Percentiles rank a stretch among this genome's conserved stretches.
These are phyloP conservation scores for Xylaria sp. DNA, from an alignment of 2,329 filamentous ascomycete species.

Conservation along the genomic window DNA sequence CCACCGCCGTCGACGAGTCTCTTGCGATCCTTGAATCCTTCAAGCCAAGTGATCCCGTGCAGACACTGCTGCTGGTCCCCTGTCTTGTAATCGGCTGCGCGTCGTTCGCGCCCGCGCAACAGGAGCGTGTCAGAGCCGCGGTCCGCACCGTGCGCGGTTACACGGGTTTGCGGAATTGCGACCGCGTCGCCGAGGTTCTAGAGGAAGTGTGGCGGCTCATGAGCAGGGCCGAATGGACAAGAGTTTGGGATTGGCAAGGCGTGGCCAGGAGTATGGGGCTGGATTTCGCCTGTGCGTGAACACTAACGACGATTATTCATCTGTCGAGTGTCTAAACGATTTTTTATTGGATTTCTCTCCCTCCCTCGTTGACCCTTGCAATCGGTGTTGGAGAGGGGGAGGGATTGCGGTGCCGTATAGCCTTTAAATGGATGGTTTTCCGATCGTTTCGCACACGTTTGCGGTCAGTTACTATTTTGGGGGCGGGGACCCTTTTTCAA, in stretches of 20 bases:
- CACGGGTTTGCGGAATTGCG: conserved; percentile 68
- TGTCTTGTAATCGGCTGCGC: conserved; percentile 70
- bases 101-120: conserved; percentile 63
- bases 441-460: conserved; percentile 11
- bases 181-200: conserved; percentile 63
- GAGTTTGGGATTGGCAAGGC: conserved; percentile 72
- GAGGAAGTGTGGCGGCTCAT: conserved; percentile 70
- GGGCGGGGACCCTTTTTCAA: neutral
- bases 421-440: conserved; percentile 3
- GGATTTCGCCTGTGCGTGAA: conserved; percentile 63
- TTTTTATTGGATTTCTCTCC: neutral
- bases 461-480: neutral
- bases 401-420: neutral
- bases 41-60: conserved; percentile 65
- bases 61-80: conserved; percentile 69
- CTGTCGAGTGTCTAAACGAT: neutral
- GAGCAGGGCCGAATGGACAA: conserved; percentile 65
- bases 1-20: conserved; percentile 65
- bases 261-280: conserved; percentile 64
- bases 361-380: neutral
- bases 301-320: neutral
- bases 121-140: conserved; percentile 61
- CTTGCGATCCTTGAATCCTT: conserved; percentile 65
- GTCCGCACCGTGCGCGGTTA: conserved; percentile 65
- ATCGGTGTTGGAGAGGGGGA: neutral